Conservation (phyloP, 768 basidiomycete genomes). For the Tricholoma furcatifolium region DNA sequence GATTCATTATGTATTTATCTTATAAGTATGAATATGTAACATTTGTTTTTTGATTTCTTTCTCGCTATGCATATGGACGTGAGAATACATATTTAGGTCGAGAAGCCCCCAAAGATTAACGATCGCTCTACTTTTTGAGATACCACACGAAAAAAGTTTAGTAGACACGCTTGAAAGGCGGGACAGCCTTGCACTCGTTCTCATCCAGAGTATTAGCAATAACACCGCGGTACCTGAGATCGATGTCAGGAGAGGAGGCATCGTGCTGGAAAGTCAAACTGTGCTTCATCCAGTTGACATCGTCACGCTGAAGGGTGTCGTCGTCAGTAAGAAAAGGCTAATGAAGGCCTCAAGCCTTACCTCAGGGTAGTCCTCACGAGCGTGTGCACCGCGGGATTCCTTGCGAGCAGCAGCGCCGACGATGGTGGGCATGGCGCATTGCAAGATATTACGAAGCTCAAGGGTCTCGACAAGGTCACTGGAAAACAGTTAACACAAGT, state of each 20-base stretch:
- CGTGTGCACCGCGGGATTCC: constrained; percentile 98
- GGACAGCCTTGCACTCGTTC: constrained; percentile 94
- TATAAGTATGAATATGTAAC: constrained; percentile 10
- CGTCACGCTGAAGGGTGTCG: constrained; percentile 66
- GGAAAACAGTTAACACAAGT: constrained; percentile 6
- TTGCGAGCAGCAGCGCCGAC: constrained; percentile 89
- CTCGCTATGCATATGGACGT: background rate
- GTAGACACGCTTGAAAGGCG: constrained; percentile 97
- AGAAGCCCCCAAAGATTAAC: constrained; percentile 5
- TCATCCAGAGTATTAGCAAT: constrained; percentile 88
- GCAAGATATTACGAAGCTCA: constrained; percentile 93
- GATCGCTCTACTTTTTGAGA: constrained; percentile 4
- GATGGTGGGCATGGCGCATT: constrained; percentile 95
- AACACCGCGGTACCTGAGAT: constrained; percentile 86
- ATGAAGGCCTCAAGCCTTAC: constrained; percentile 34
- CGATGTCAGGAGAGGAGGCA: constrained; percentile 73
- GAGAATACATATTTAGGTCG: constrained; percentile 3
- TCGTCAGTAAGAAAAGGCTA: background rate
- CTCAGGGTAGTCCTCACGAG: constrained; percentile 97
- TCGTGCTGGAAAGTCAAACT: constrained; percentile 93
- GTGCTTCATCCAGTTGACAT: constrained; percentile 93
- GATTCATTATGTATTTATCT: background rate
- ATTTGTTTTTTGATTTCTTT: constrained; percentile 13
- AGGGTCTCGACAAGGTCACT: constrained; percentile 97
- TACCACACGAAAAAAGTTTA: constrained; percentile 30